Evolutionary conservation across 2,329 filamentous ascomycete species (phyloP), one percentile per base, ranked within the genome.

Genomic region (Fusarium subglutinans): DNA sequence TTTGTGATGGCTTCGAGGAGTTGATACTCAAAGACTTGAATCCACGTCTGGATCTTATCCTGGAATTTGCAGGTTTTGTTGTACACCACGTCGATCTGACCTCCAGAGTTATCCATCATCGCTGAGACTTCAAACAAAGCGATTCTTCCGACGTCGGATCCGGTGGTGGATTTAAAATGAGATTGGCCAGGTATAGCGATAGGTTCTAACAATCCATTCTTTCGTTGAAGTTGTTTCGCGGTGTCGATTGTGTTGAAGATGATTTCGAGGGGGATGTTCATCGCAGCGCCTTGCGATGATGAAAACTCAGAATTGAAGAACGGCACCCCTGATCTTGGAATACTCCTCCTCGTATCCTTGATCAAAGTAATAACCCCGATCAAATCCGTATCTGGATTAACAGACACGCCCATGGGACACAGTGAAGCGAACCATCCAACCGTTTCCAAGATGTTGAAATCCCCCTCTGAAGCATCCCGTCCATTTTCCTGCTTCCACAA

Each of bases 361-460:
- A 89, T 81, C 30, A 85, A 81, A n/a, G 85, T 85, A 17, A 90
- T 79, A 0, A 87, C 84, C 18, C 87, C 82, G 44, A 89, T 79
- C 22, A 90, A 79, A 66, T 90, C 87, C 38, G 87, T 85, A 5
- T 82, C 79, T 6, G 82, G 80, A 5, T 86, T 83, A 2, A 85
- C 75, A 14, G 83, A 82, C 6, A 87, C 80, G 4, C 83, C 81
- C 11, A 90, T 81, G 0, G 89, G 89, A 55, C 85, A 88, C 18
- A 91, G 80, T 0, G 88, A 86, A 5, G 88, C 90, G 70, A 91
- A 90, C 88, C 88, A 90, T 5, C 89, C 89, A 0, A 91, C 88
- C 0, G 89, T 90, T 58, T 88, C 83, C 9, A 86, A 85, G 2
- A 90, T 84, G 78, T 90, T 87, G 18, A 87, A 81, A 22, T 86